A percentile compares a stretch with the other conserved stretches of the same genome.
phyloP scores from a whole-genome alignment of 257 asterid genomes.

The Pogostemon cablin region DNA sequence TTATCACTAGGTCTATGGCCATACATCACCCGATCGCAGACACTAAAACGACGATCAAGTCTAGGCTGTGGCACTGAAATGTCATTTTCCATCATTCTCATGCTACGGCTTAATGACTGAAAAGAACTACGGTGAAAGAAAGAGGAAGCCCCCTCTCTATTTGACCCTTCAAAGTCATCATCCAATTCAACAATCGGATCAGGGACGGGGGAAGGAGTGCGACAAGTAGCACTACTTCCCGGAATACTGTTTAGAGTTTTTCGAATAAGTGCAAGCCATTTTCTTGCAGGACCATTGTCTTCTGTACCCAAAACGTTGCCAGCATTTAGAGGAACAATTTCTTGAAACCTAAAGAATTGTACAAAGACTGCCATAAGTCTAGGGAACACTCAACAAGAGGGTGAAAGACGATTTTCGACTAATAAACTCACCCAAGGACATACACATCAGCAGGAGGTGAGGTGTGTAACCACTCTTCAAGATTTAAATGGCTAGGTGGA shows the following conservation, averaged over 20 bases:
- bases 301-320: slow-evolving; percentile 98
- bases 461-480: slow-evolving; percentile 94
- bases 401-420: background rate
- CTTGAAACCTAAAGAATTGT: slow-evolving; percentile 77
- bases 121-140: slow-evolving; percentile 72
- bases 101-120: slow-evolving; percentile 75
- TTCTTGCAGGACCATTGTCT: slow-evolving; percentile 91
- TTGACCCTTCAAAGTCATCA: slow-evolving; percentile 81
- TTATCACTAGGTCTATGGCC: slow-evolving; percentile 58
- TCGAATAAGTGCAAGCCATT: slow-evolving; percentile 84
- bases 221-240: slow-evolving; percentile 57
- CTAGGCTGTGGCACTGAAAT: slow-evolving; percentile 56
- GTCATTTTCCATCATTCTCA: slow-evolving; percentile 73
- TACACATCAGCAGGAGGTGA: slow-evolving; percentile 98
- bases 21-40: slow-evolving; percentile 73
- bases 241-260: slow-evolving; percentile 75
- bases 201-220: slow-evolving; percentile 80
- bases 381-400: background rate
- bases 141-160: slow-evolving; percentile 50
- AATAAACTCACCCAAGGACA: slow-evolving; percentile 84
- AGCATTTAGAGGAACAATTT: slow-evolving; percentile 95
- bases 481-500: slow-evolving; percentile 74
- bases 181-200: slow-evolving; percentile 81
- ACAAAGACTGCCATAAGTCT: slow-evolving; percentile 15
- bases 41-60: slow-evolving; percentile 80